Conservation (phyloP, 768 basidiomycete genomes). For the Boletus rex-veris region DNA sequence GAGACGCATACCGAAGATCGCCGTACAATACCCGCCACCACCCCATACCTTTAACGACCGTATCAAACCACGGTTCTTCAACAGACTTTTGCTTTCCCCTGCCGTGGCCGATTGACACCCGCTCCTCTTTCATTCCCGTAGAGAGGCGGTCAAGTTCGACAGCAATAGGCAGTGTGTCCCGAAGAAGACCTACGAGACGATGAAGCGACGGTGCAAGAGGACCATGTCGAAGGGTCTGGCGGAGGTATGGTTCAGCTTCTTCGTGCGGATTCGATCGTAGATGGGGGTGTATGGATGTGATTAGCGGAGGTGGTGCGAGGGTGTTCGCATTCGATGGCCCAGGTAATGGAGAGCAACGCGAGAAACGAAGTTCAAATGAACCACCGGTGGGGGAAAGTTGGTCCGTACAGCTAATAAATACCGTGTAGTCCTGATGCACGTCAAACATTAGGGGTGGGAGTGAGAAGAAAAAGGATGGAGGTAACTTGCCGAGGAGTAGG, state of each 20-base stretch:
- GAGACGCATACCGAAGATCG: constrained; percentile 52
- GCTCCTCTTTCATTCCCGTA: constrained; percentile 36
- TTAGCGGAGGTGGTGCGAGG: constrained; percentile 24
- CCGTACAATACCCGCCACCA: constrained; percentile 79
- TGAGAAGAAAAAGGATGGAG: background rate
- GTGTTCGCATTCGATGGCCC: constrained; percentile 12
- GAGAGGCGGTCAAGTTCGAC: constrained; percentile 57
- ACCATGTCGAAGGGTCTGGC: constrained; percentile 66
- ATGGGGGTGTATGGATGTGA: constrained; percentile 30
- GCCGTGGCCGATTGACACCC: background rate
- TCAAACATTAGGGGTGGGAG: background rate
- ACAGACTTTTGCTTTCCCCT: constrained; percentile 14
- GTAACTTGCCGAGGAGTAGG: constrained; percentile 58
- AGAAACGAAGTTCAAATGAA: constrained; percentile 72
- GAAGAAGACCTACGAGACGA: constrained; percentile 62
- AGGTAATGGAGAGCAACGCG: constrained; percentile 37
- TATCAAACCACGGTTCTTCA: constrained; percentile 45
- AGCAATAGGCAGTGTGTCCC: constrained; percentile 76
- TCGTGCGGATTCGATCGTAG: constrained; percentile 66
- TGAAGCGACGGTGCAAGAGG: constrained; percentile 62
- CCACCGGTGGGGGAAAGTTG: constrained; percentile 66
- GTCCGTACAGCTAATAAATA: constrained; percentile 76
- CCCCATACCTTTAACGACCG: constrained; percentile 75
- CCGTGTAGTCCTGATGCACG: constrained; percentile 58
- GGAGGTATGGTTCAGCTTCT: constrained; percentile 72